These are phyloP conservation scores for Aspergillus neotritici DNA, from an alignment of 2,329 filamentous ascomycete genomes.

Conservation along the genomic window DNA sequence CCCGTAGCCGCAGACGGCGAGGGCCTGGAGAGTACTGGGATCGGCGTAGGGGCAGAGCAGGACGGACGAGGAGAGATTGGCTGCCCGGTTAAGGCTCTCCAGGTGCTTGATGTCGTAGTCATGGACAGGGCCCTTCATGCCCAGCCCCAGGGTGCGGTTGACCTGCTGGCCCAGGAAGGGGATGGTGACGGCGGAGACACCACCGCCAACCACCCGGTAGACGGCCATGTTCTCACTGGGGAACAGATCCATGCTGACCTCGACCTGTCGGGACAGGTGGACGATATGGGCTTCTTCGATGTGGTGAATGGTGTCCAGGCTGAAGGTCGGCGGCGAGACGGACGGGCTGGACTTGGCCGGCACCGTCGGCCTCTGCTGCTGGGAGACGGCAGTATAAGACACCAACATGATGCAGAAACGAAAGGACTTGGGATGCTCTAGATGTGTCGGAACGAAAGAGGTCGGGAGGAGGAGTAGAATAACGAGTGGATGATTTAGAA, in stretches of 20 bases:
- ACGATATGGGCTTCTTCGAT: slow-evolving; percentile 12
- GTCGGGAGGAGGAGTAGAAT: too few relatives aligned
- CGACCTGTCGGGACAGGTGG: slow-evolving; percentile 10
- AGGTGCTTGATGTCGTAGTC: slow-evolving; percentile 7
- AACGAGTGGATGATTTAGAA: too few relatives aligned
- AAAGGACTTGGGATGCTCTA: too few relatives aligned
- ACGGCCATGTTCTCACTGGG: slow-evolving; percentile 7
- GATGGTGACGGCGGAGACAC: slow-evolving; percentile 11
- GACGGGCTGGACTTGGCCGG: slow-evolving; percentile 33
- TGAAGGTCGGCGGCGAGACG: background rate
- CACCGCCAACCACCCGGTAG: slow-evolving; percentile 4
- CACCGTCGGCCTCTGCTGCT: slow-evolving; percentile 32
- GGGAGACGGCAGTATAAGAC: too few relatives aligned
- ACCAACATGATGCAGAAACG: too few relatives aligned
- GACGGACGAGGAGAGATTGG: slow-evolving; percentile 6
- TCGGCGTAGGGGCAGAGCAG: slow-evolving; percentile 12
- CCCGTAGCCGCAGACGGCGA: slow-evolving; percentile 7
- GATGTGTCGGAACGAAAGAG: too few relatives aligned
- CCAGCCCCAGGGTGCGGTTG: slow-evolving; percentile 14
- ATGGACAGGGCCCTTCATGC: slow-evolving; percentile 14
- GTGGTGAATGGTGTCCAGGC: slow-evolving; percentile 2
- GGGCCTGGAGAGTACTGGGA: slow-evolving; percentile 8
- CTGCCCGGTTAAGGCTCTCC: slow-evolving; percentile 1
- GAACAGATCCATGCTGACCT: slow-evolving; percentile 8
- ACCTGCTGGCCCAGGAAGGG: slow-evolving; percentile 8